These are phyloP conservation scores for Trichoderma sp. DNA, from an alignment of 2,329 filamentous ascomycete species.

Conservation along the genomic window DNA sequence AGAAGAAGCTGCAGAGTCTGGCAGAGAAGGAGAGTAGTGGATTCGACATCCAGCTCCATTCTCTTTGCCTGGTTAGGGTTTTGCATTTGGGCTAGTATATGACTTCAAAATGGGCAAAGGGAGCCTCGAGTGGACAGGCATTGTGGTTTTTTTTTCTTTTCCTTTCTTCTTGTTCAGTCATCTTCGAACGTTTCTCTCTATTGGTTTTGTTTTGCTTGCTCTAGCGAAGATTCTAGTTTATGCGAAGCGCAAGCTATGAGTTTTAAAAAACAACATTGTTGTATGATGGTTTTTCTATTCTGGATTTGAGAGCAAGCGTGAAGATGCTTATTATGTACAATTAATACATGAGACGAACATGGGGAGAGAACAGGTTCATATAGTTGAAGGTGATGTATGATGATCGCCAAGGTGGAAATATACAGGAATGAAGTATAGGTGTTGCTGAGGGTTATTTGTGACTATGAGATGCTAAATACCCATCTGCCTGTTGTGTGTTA, in stretches of 20 bases:
- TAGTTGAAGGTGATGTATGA: background rate
- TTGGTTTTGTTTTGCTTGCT: background rate
- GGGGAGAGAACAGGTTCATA: background rate
- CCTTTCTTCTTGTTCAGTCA: background rate
- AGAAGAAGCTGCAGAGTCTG: background rate
- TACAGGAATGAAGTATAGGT: background rate
- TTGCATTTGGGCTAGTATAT: constrained; percentile 15
- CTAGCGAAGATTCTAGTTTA: constrained; percentile 14
- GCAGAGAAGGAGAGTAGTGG: background rate
- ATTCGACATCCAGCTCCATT: background rate
- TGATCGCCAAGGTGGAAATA: background rate
- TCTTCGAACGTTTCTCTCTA: background rate
- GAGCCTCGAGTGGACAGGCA: background rate
- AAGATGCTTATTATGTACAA: background rate
- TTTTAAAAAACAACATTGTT: background rate
- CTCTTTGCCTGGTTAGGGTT: background rate
- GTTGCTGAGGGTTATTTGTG: background rate
- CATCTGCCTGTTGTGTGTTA: background rate
- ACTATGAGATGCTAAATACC: background rate
- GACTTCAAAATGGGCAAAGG: constrained; percentile 14
- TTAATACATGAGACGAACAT: background rate
- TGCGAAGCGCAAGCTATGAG: constrained; percentile 10
- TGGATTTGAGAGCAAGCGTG: background rate
- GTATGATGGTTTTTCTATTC: background rate
- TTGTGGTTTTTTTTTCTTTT: background rate